Evolutionary conservation across 2,329 filamentous ascomycete species (phyloP).

Genomic region (Lachnellula occidentalis): DNA sequence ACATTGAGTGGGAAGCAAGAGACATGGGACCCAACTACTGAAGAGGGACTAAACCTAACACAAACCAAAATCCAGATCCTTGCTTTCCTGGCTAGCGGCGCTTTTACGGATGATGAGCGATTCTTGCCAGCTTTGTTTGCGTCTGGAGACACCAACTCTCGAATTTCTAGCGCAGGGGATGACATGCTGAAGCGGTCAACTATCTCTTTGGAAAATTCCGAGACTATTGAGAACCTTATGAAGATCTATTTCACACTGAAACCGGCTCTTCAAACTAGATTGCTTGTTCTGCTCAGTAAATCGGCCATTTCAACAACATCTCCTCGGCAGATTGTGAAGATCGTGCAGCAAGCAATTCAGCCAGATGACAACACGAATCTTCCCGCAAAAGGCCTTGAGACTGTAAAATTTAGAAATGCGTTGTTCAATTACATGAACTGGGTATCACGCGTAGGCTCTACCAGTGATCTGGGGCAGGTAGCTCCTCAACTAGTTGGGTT

Average conservation of each 20-base stretch:
- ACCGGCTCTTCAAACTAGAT: conserved; percentile 69
- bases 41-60: conserved; percentile 59
- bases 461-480: conserved; percentile 55
- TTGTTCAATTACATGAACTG: conserved; percentile 85
- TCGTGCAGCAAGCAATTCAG: conserved; percentile 62
- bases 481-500: conserved; percentile 63
- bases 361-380: conserved; percentile 34
- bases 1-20: conserved; percentile 61
- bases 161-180: conserved; percentile 78
- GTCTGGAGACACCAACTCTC: conserved; percentile 74
- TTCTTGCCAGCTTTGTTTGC: conserved; percentile 81
- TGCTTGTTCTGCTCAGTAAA: conserved; percentile 70
- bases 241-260: conserved; percentile 67
- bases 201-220: conserved; percentile 65
- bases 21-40: conserved; percentile 57
- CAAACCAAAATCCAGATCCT: conserved; percentile 66
- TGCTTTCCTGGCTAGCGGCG: conserved; percentile 73
- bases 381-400: conserved; percentile 46
- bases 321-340: conserved; percentile 58
- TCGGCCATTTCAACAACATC: conserved; percentile 70
- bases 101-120: conserved; percentile 77
- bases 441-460: conserved; percentile 68
- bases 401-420: conserved; percentile 71
- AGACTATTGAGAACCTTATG: conserved; percentile 62
- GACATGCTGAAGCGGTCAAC: conserved; percentile 79